Conservation (phyloP, 257 asterid genomes). For the Ligustrum vulgare region DNA sequence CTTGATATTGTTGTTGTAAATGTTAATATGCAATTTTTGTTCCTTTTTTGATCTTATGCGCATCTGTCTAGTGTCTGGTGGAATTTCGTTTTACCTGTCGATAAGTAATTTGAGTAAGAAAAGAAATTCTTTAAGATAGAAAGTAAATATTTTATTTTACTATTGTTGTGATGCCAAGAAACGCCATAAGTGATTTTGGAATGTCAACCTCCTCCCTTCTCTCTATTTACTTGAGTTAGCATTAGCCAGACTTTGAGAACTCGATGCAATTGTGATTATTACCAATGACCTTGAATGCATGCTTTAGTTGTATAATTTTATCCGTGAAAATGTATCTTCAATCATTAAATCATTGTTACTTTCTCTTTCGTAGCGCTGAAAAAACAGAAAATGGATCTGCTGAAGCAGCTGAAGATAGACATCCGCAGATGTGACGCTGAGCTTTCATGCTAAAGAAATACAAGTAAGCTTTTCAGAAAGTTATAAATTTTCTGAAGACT, state of each 20-base stretch:
- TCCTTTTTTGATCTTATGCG: too few relatives aligned
- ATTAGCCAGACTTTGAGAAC: background rate
- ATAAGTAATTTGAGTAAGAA: too few relatives aligned
- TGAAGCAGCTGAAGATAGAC: conserved; percentile 30
- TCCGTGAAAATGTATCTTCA: background rate
- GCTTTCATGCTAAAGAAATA: background rate
- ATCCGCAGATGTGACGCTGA: conserved; percentile 7
- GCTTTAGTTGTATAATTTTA: background rate
- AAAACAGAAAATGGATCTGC: conserved; percentile 26
- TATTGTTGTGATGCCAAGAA: background rate
- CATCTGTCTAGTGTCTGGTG: too few relatives aligned
- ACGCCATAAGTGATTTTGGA: background rate
- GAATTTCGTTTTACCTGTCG: too few relatives aligned
- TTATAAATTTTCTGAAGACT: background rate
- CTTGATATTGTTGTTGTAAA: too few relatives aligned
- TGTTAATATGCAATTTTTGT: too few relatives aligned
- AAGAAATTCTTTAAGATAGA: background rate
- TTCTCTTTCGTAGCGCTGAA: conserved; percentile 28
- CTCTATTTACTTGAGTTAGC: background rate
- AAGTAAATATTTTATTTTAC: background rate
- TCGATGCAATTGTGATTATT: background rate
- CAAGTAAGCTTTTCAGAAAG: background rate
- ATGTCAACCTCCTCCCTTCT: background rate
- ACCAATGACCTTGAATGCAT: background rate
- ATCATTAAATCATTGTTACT: background rate